Base-by-base conservation (phyloP, 169 alveolate species). In the Cryptosporidium baileyi region DNA sequence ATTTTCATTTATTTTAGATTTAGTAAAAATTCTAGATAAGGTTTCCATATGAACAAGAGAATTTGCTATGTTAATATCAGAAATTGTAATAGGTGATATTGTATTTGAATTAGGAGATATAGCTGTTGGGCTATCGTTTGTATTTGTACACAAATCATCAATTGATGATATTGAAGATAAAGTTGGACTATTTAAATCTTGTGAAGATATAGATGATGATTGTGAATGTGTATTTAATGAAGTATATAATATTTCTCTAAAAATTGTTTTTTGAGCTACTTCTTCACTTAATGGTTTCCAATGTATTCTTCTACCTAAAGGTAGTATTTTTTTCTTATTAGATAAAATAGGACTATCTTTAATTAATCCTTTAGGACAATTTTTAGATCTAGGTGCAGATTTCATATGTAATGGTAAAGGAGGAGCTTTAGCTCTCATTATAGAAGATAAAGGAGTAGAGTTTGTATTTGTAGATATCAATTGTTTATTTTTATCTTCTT, bases 241-340 rank as follows among this genome's bases (percentile, higher is more conserved):
- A 34, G 85, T 57, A 54, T 74, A 74, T 15, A 74, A 43, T 45
- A 89, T 65, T 52, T 89, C 91, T 19, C 89, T 63, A 63, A 89
- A 89, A 43, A 89, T 82, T 1, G 90, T 89, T 34, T 88, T 88
- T 60, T 89, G 89, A 40, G 79, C 80, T 40, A 54, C 54, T 26
- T 80, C 91, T 5, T 82, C 88, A 11, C 67, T 34, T 7, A 89
- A 80, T 0, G 89, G 82, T 47, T 89, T 89, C 91, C 91, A 89
- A 80, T 89, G 91, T 28, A 89, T 89, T 60, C 80, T 57, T 38
- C 91, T 62, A 7, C 90, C 88, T 30, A 89, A 40, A 17, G 91
- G 91, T 26, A 81, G 90, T 59, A 80, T 51, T 19, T 59, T 74
- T 22, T 57, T 51, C 17, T 74, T 74, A 24, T 57, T 57, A 24